Evolutionary conservation across 768 basidiomycete genomes (phyloP).

Genomic region (Amanita jacksonii): DNA sequence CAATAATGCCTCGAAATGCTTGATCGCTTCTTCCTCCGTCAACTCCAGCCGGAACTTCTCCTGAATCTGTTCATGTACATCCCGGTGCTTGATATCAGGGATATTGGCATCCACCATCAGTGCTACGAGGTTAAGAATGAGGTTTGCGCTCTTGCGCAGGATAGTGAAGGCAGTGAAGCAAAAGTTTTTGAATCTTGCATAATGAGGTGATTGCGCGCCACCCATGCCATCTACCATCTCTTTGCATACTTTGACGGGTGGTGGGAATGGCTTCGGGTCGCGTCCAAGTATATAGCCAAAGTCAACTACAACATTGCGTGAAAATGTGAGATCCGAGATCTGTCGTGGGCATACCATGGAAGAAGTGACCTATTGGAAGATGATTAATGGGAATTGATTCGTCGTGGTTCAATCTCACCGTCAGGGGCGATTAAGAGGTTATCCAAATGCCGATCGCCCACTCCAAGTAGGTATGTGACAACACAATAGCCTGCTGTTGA

Average conservation of each 20-base stretch:
- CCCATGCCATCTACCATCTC: conserved; percentile 99
- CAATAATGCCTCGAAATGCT: conserved; percentile 87
- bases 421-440: conserved; percentile 90
- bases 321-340: background rate
- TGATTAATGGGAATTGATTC: background rate
- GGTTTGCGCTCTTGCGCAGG: conserved; percentile 92
- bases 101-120: conserved; percentile 98
- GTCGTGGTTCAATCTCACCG: conserved; percentile 34
- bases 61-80: conserved; percentile 83
- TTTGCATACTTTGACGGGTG: conserved; percentile 96
- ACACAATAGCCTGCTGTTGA: conserved; percentile 93
- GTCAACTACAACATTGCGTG: conserved; percentile 53
- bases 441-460: conserved; percentile 95
- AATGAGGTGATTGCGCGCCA: conserved; percentile 92
- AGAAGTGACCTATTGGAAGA: conserved; percentile 67
- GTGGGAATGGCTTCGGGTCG: conserved; percentile 96
- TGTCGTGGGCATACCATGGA: conserved; percentile 58
- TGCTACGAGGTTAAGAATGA: conserved; percentile 91
- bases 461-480: conserved; percentile 90
- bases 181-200: conserved; percentile 90
- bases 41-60: conserved; percentile 95
- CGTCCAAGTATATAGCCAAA: conserved; percentile 98
- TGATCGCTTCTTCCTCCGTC: conserved; percentile 94
- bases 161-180: conserved; percentile 98
- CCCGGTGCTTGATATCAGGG: conserved; percentile 90